These are phyloP conservation scores for Atalantia buxifolia DNA, from an alignment of 345 rosid species.

Conservation along the genomic window DNA sequence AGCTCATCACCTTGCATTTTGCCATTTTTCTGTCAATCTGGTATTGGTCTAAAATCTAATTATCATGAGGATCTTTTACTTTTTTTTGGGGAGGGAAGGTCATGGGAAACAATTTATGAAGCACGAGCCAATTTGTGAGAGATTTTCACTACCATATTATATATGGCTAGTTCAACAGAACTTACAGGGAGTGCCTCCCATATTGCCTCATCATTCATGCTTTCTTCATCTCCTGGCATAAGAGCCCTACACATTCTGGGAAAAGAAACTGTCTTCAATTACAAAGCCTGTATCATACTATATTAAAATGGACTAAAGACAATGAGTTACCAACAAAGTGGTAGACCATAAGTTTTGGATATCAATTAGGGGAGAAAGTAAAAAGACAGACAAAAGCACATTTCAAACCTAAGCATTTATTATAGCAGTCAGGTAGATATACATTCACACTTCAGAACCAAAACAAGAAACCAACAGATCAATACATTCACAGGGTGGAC, in stretches of 20 bases:
- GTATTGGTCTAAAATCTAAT: not conserved
- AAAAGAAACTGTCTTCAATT: conserved; percentile 15
- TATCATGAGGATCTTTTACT: not conserved
- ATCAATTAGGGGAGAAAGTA: not conserved
- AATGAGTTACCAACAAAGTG: not conserved
- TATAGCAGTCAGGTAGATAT: not conserved
- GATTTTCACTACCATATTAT: not conserved
- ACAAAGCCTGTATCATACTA: not conserved
- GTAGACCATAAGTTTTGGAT: not conserved
- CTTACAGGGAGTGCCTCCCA: conserved; percentile 98
- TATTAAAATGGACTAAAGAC: not conserved
- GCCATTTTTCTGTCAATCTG: not conserved
- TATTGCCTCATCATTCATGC: conserved; percentile 83
- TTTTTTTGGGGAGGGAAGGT: not conserved
- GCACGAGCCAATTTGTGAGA: conserved; percentile 4
- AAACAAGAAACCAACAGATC: not conserved
- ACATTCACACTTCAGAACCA: not conserved
- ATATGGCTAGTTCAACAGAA: conserved; percentile 12
- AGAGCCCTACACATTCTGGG: conserved; percentile 92
- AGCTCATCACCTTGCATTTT: not conserved
- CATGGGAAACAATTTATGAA: not conserved
- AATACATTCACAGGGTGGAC: not conserved
- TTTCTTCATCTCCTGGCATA: conserved; percentile 94
- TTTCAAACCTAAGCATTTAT: not conserved
- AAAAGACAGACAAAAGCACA: not conserved